These are phyloP conservation scores for Beauveria bassiana DNA, from an alignment of 2,329 filamentous ascomycete species.

Conservation along the genomic window DNA sequence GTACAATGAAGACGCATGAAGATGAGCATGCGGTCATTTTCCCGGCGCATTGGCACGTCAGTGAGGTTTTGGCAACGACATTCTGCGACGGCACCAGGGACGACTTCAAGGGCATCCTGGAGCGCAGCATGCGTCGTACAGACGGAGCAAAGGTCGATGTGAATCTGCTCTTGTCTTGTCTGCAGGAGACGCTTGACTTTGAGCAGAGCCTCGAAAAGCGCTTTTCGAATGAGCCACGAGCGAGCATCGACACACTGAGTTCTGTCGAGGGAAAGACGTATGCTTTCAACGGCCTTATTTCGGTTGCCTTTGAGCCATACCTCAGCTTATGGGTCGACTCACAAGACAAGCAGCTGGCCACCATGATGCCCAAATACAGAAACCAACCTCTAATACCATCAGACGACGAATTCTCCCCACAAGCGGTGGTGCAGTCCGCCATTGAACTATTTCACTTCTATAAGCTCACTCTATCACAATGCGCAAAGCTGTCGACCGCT, in stretches of 20 bases:
- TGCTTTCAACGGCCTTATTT: constrained; percentile 83
- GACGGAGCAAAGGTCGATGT: constrained; percentile 81
- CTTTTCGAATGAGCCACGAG: constrained; percentile 65
- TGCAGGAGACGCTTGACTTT: constrained; percentile 95
- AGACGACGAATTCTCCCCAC: constrained; percentile 87
- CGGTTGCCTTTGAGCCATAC: constrained; percentile 94
- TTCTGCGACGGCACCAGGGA: constrained; percentile 95
- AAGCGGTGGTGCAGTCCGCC: constrained; percentile 84
- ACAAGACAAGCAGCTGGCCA: constrained; percentile 80
- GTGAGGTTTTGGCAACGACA: constrained; percentile 79
- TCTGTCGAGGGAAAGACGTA: constrained; percentile 69
- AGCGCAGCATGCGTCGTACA: constrained; percentile 71
- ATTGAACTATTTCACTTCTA: constrained; percentile 98
- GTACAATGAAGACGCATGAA: constrained; percentile 92
- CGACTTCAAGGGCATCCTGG: constrained; percentile 88
- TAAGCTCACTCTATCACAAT: constrained; percentile 84
- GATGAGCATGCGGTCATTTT: constrained; percentile 87
- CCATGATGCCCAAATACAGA: constrained; percentile 81
- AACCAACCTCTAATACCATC: constrained; percentile 68
- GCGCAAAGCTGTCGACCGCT: constrained; percentile 91
- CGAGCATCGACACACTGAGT: constrained; percentile 80
- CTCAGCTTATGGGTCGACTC: constrained; percentile 95
- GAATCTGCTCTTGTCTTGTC: constrained; percentile 75
- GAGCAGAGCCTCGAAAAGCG: constrained; percentile 83
- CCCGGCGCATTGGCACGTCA: constrained; percentile 78